phyloP scores from a whole-genome alignment of 1,284 basidiomycete genomes.

The Sporisorium iseilematis-ciliati region DNA sequence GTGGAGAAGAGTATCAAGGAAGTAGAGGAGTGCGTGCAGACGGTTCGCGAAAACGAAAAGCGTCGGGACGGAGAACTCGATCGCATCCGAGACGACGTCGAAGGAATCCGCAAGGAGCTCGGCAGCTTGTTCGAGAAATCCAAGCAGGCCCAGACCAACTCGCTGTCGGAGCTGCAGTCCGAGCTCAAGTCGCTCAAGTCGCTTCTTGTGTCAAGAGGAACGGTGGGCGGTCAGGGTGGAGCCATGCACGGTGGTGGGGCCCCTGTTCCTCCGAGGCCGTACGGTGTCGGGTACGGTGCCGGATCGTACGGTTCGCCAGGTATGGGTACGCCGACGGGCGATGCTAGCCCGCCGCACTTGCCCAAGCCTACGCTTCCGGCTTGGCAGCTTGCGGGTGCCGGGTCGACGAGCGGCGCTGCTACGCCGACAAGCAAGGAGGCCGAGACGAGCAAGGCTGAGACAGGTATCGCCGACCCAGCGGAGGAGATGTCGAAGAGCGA shows the following conservation, averaged over 20 bases:
- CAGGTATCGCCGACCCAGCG: conserved; percentile 34
- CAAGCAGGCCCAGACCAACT: conserved; percentile 76
- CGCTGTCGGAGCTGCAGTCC: conserved; percentile 86
- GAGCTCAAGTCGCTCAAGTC: conserved; percentile 96
- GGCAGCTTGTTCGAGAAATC: conserved; percentile 97
- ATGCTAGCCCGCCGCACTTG: conserved; percentile 49
- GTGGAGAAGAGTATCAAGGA: conserved; percentile 83
- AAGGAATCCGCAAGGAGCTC: conserved; percentile 86
- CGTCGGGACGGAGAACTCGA: conserved; percentile 89
- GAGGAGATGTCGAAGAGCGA: conserved; percentile 51
- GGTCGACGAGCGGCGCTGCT: conserved; percentile 15
- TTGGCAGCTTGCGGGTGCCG: conserved; percentile 65
- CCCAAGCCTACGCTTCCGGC: conserved; percentile 65
- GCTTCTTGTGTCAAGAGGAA: conserved; percentile 83
- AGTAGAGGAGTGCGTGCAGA: conserved; percentile 81
- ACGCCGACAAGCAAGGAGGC: conserved; percentile 18
- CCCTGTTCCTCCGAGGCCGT: conserved; percentile 26
- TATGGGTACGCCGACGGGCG: conserved; percentile 42
- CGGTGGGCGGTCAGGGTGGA: conserved; percentile 71
- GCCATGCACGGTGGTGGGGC: conserved; percentile 21
- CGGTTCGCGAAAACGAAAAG: conserved; percentile 82
- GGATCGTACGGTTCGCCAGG: conserved; percentile 46
- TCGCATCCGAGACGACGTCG: conserved; percentile 75
- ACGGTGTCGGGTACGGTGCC: conserved; percentile 34
- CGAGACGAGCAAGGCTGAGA: conserved; percentile 27